phyloP scores from a whole-genome alignment of 2,329 filamentous ascomycete genomes.

The Pseudocercospora fijiensis region DNA sequence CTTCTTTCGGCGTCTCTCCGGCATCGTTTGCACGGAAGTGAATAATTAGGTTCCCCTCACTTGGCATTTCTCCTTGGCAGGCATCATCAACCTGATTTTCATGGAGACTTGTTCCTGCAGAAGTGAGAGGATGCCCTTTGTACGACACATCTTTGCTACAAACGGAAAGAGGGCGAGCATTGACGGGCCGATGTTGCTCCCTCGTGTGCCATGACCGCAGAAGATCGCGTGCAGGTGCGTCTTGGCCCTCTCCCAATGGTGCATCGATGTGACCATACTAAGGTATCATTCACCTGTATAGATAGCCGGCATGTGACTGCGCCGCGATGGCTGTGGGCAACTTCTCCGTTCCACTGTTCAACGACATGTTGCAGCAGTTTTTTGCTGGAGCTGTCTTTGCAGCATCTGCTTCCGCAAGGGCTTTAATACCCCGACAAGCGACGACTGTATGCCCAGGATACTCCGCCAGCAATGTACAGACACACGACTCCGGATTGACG shows the following conservation, averaged over 20 bases:
- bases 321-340: neutral
- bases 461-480: constrained; percentile 32
- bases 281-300: neutral
- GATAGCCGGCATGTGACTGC: neutral
- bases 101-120: neutral
- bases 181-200: neutral
- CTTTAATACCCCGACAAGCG: constrained; percentile 10
- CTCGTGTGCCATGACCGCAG: neutral
- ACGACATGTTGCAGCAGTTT: constrained; percentile 6
- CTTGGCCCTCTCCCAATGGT: neutral
- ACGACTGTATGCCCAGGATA: constrained; percentile 33
- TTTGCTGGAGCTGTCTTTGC: constrained; percentile 15
- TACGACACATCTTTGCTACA: constrained; percentile 5
- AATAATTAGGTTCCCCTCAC: neutral
- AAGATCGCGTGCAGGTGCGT: neutral
- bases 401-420: constrained; percentile 11
- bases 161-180: neutral
- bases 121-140: neutral
- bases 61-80: constrained; percentile 2
- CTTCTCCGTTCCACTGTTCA: neutral
- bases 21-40: neutral
- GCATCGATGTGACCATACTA: constrained; percentile 2
- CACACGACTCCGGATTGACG: constrained; percentile 28
- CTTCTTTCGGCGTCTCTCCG: neutral
- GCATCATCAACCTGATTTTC: constrained; percentile 1